Conservation (phyloP, 352 stramenopile genomes). For the Blastocystis sp. region DNA sequence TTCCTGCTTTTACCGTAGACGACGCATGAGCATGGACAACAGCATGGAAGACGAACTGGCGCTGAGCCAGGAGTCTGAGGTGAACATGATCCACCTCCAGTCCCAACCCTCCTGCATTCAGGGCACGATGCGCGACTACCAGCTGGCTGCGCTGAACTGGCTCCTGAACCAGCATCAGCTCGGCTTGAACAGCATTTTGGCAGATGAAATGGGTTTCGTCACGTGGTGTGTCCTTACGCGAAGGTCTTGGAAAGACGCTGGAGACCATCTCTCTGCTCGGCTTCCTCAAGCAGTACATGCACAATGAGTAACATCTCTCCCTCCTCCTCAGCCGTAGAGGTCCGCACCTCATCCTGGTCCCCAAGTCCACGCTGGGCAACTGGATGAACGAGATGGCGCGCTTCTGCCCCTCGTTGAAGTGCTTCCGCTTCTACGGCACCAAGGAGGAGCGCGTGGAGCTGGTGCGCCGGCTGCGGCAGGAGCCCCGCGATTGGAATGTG, state of each 20-base stretch:
- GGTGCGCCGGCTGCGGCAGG: constrained; percentile 70
- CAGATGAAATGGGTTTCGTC: constrained; percentile 81
- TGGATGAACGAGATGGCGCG: constrained; percentile 95
- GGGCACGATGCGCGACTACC: constrained; percentile 89
- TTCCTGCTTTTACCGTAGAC: background rate
- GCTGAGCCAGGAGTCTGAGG: background rate
- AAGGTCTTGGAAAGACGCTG: constrained; percentile 92
- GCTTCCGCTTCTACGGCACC: constrained; percentile 91
- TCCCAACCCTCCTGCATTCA: constrained; percentile 82
- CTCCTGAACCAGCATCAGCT: constrained; percentile 93
- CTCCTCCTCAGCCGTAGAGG: constrained; percentile 76
- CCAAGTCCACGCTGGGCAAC: constrained; percentile 94
- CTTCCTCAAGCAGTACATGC: constrained; percentile 81
- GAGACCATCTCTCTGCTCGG: constrained; percentile 80
- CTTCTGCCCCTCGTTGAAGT: constrained; percentile 87
- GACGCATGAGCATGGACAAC: constrained; percentile 5
- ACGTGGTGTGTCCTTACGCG: constrained; percentile 37
- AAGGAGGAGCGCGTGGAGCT: constrained; percentile 86
- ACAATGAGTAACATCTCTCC: constrained; percentile 70
- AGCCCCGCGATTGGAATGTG: constrained; percentile 73
- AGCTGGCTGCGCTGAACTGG: constrained; percentile 95
- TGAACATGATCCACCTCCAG: constrained; percentile 79
- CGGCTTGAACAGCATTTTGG: constrained; percentile 94
- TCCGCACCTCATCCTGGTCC: constrained; percentile 94
- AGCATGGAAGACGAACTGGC: constrained; percentile 1